phyloP scores from a whole-genome alignment of 768 basidiomycete species.

The Suillus plorans region DNA sequence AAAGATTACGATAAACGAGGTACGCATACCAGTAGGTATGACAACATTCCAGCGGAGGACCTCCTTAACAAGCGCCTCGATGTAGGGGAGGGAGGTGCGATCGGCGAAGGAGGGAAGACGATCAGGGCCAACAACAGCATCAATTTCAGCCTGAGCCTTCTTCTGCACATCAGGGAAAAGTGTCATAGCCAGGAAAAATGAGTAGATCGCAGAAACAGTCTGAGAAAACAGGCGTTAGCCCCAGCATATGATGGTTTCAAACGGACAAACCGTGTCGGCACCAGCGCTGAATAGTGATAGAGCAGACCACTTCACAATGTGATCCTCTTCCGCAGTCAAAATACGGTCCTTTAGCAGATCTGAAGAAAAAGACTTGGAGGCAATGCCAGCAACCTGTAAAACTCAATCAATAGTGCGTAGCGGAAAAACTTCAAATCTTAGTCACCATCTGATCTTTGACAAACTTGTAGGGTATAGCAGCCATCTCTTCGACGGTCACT shows the following conservation, averaged over 20 bases:
- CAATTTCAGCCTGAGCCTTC: conserved; percentile 26
- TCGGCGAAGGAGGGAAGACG: conserved; percentile 23
- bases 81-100: conserved; percentile 23
- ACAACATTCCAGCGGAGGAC: conserved; percentile 24
- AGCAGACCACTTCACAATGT: conserved; percentile 20
- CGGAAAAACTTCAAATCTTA: not conserved
- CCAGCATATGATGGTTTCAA: conserved; percentile 26
- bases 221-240: not conserved
- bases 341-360: conserved; percentile 8
- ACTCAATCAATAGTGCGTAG: not conserved
- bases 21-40: conserved; percentile 15
- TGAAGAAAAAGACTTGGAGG: conserved; percentile 20
- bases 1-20: conserved; percentile 42
- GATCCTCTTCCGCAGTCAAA: conserved; percentile 18
- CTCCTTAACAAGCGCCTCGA: conserved; percentile 26
- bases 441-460: conserved; percentile 48
- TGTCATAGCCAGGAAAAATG: conserved; percentile 26
- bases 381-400: conserved; percentile 17
- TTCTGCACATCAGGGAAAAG: conserved; percentile 24
- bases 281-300: conserved; percentile 26
- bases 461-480: conserved; percentile 43
- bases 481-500: conserved; percentile 33
- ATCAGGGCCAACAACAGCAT: conserved; percentile 21
- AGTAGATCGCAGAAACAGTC: conserved; percentile 16
- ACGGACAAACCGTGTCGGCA: conserved; percentile 41